Percentiles rank a stretch among this genome's conserved stretches.
These are phyloP conservation scores for Trichosanthes truncata DNA, from an alignment of 306 rosid species.

Conservation along the genomic window DNA sequence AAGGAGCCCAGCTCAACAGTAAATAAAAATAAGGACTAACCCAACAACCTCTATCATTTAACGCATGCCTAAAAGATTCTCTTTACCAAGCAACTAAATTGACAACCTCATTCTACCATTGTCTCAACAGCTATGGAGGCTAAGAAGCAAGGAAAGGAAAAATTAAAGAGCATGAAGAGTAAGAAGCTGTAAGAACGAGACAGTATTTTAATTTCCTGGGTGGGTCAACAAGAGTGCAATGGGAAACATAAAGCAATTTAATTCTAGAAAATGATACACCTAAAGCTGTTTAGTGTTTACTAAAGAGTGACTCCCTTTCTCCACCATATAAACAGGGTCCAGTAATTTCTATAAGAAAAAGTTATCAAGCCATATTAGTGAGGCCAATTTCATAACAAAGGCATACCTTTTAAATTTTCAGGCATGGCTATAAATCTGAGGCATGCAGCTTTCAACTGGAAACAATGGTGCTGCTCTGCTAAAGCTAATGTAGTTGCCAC, in stretches of 20 bases:
- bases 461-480: constrained; percentile 73
- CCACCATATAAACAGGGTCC: neutral
- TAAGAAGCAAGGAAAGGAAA: neutral
- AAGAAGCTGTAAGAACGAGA: neutral
- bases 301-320: neutral
- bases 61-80: neutral
- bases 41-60: neutral
- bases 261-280: neutral
- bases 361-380: neutral
- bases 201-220: neutral
- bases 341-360: neutral
- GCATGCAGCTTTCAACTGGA: constrained; percentile 48
- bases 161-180: neutral
- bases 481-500: constrained; percentile 68
- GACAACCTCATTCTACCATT: neutral
- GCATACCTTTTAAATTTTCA: constrained; percentile 56
- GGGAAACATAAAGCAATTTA: neutral
- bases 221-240: neutral
- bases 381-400: neutral
- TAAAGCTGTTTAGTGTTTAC: neutral
- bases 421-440: constrained; percentile 45
- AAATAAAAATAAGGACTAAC: neutral
- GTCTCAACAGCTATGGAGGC: neutral
- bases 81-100: neutral
- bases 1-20: neutral